Evolutionary conservation across 1,284 basidiomycete species (phyloP), one percentile per base, ranked within the genome.

Genomic region (Cystobasidiaceae sp.): DNA sequence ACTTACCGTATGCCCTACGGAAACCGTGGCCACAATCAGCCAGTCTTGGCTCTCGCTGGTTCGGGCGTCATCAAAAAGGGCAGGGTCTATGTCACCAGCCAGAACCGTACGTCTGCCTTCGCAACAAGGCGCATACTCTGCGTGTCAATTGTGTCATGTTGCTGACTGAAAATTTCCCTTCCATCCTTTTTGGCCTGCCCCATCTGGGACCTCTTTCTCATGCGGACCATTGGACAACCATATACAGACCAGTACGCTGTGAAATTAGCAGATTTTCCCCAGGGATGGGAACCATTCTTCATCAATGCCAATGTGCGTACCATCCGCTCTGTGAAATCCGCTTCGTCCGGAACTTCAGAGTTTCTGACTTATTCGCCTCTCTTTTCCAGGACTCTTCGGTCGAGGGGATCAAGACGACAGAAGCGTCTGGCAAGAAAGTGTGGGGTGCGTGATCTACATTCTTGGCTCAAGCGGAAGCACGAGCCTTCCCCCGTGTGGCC

Each of bases 1-100:
- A 91, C 93, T 6, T 97, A 97, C 78, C 84, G 93, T 33, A 96
- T 96, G 92, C 90, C 86, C 21, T 97, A 97, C 75, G 93, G 94
- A 28, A 97, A 98, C 78, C 88, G 94, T 73, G 94, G 94, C n/a
- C 96, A 98, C 79, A 98, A 98, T 77, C 94, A 98, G 78, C 94
- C 94, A 43, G 94, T 98, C 17, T 83, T 98, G 34, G 94, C 94
- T 25, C 82, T 97, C 59, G 90, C 91, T 34, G 87, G 85, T 39
- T 85, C 89, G 7, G 92, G 93, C 3, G 91, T 88, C 30, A 93
- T 97, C 80, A 89, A 86, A 75, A 90, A 93, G 52, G 96, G 94
- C 19, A 84, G 94, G 45, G 93, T 98, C 49, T 98, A 97, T 79
- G 93, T 98, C 56, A 98, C 94, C 1, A 86, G 75, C 37, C 78